Percentiles rank a stretch among this genome's conserved stretches.
phyloP scores from a whole-genome alignment of 2,329 filamentous ascomycete species.

The Aaosphaeria arxii region DNA sequence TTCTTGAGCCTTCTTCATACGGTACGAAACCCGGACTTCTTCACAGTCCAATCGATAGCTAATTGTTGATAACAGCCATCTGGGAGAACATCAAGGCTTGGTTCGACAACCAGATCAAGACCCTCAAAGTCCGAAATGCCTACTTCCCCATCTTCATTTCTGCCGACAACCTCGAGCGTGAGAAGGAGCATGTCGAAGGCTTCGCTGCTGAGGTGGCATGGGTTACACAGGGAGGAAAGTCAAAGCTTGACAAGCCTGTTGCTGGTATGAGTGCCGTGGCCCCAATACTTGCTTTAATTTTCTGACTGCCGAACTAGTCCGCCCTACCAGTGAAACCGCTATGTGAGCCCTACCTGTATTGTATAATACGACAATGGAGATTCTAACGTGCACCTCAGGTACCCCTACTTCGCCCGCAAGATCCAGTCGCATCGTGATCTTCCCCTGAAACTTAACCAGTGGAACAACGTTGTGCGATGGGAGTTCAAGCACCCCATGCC shows the following conservation, averaged over 20 bases:
- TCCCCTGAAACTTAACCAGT: slow-evolving; percentile 92
- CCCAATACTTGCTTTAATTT: too few species aligned
- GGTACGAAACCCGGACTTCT: slow-evolving; percentile 10
- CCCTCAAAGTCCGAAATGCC: slow-evolving; percentile 88
- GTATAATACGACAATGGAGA: neutral
- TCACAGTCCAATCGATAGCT: too few species aligned
- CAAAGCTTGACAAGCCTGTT: slow-evolving; percentile 79
- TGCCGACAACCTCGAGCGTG: slow-evolving; percentile 72
- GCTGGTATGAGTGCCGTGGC: slow-evolving; percentile 30
- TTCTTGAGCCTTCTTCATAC: slow-evolving; percentile 66
- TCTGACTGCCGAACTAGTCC: slow-evolving; percentile 41
- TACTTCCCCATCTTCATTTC: slow-evolving; percentile 94
- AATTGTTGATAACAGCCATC: slow-evolving; percentile 39
- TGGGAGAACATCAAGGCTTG: slow-evolving; percentile 64
- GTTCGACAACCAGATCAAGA: slow-evolving; percentile 72
- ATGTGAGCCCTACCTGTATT: slow-evolving; percentile 51
- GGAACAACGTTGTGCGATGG: slow-evolving; percentile 95
- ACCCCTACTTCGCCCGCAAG: slow-evolving; percentile 94
- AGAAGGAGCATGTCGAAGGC: slow-evolving; percentile 96
- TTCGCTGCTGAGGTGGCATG: slow-evolving; percentile 91
- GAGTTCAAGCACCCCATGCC: slow-evolving; percentile 76
- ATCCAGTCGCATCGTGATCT: slow-evolving; percentile 95
- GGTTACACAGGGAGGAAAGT: slow-evolving; percentile 89
- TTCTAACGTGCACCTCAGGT: slow-evolving; percentile 33
- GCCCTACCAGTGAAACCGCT: slow-evolving; percentile 70